Evolutionary conservation across 2,329 filamentous ascomycete genomes (phyloP), one percentile per base, ranked within the genome.

Genomic region (Anthostomella pinea): DNA sequence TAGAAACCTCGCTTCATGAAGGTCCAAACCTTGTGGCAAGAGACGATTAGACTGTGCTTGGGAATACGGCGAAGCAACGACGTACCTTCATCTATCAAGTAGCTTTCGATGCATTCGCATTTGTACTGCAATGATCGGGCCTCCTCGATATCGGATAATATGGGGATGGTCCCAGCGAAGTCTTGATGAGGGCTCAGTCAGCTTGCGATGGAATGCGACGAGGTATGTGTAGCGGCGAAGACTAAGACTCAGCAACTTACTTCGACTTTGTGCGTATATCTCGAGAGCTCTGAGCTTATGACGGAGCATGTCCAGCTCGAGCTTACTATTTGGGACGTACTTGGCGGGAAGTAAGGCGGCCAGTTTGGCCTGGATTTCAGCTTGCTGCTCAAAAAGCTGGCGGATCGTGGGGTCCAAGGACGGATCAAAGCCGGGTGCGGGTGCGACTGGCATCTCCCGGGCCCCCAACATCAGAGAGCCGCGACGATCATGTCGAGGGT

Each of bases 61-160:
- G 32, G 37, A 33, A 30, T 25, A 16, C 26, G 32, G 23, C 33
- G 25, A 16, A 20, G 25, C 24, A 32, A 22, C 13, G 27, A 51
- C 65, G 30, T 63, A 73, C 69, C 69, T 58, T 68, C 59, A 13
- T 71, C 67, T 43, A 74, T 54, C 49, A 73, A 72, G 38, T 67
- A 68, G 33, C 64, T 64, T 51, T 79, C 73, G 36, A 79, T 69
- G 54, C 72, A 76, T 58, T 79, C 75, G 58, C 75, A 78, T 46
- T 70, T 70, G 50, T 79, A 75, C 54, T 79, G 75, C 35, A 79
- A 59, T 23, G 67, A 65, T 38, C 75, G 67, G 17, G 75, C 75
- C 55, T 79, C 76, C 56, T 79, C 75, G 16, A 69, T 65, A 45
- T 77, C 72, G 35, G 73, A 79, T 36, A 77, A 57, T 44, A 66